Base-by-base conservation (phyloP, 164 flowering plant genomes). In the Magnolia changhungtana region DNA sequence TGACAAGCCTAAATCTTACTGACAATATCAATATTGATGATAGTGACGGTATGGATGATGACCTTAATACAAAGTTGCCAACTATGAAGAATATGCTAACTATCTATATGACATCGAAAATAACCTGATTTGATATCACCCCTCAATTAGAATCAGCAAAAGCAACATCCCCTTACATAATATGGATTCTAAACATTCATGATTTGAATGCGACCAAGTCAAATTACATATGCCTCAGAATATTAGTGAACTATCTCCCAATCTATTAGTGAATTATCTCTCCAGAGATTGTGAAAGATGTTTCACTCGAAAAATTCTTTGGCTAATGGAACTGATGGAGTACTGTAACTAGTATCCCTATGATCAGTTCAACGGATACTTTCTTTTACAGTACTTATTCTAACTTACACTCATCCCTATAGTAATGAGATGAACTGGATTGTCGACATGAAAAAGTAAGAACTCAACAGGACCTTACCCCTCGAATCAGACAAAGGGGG, bases 401-500 rank as follows among this genome's bases (percentile, higher is more conserved):
- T 23, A 23, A 23, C 1, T 23, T 23, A 23, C 24, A 23, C 24
- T 31, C 37, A 31, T 31, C 37, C 37, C 4, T 31, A 31, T 31
- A 31, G 37, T 31, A 31, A 31, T 31, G 1, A 4, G 4, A 31
- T 31, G 37, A 1, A 31, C 4, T 1, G 37, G 2, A 1, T 31
- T 31, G 4, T 7, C 2, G 9, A 58, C 11, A 58, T 16, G 8
- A 7, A 20, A 64, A n/a, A 64, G 23, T 20, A 64, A 64, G 67
- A 64, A 64, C n/a, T 64, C 67, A 7, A 64, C 2, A 64, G 67
- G 67, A 64, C 23, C 67, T 64, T 64, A 64, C 9, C 67, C 67
- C 67, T 20, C 27, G 67, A 64, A 64, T 64, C 18, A 64, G 27
- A 64, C 27, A 63, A 63, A 64, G 67, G 8, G 67, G 67, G 67